Conservation (phyloP, 1,139 yeast species). For the Candida mesenterica region DNA sequence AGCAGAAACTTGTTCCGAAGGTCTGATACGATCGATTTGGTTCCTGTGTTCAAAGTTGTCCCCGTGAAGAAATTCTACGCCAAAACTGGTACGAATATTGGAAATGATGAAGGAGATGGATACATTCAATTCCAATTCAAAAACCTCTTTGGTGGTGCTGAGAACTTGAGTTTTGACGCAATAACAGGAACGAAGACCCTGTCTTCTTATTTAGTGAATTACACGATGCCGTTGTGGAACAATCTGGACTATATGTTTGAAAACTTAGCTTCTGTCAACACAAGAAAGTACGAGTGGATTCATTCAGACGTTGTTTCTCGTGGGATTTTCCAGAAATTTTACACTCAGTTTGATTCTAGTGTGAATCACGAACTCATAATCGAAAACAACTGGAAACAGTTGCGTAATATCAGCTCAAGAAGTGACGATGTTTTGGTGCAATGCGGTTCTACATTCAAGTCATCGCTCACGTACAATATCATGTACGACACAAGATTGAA, state of each 20-base stretch:
- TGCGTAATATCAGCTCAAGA: slow-evolving; percentile 43
- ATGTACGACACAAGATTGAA: slow-evolving; percentile 59
- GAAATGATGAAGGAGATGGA: slow-evolving; percentile 95
- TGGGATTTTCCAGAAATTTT: slow-evolving; percentile 57
- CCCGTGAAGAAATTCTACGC: slow-evolving; percentile 72
- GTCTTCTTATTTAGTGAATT: slow-evolving; percentile 66
- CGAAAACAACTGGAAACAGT: slow-evolving; percentile 64
- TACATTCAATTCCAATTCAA: slow-evolving; percentile 73
- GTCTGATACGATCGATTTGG: slow-evolving; percentile 37
- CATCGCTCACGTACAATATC: slow-evolving; percentile 52
- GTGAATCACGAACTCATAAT: slow-evolving; percentile 57
- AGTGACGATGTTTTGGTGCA: slow-evolving; percentile 36
- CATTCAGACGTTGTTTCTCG: slow-evolving; percentile 56
- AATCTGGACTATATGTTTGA: slow-evolving; percentile 56
- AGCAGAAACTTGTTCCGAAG: slow-evolving; percentile 23
- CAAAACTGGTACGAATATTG: slow-evolving; percentile 90
- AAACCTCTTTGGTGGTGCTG: slow-evolving; percentile 89
- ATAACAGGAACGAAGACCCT: slow-evolving; percentile 76
- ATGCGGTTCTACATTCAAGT: slow-evolving; percentile 64
- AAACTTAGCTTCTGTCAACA: slow-evolving; percentile 52
- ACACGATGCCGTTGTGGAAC: slow-evolving; percentile 59
- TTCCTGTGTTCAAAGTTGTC: slow-evolving; percentile 54
- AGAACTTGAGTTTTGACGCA: slow-evolving; percentile 72
- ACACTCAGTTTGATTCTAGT: slow-evolving; percentile 25
- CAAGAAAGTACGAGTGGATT: slow-evolving; percentile 68